These are phyloP conservation scores for Nadsonia commutata DNA, from an alignment of 1,139 yeast species.

Conservation along the genomic window DNA sequence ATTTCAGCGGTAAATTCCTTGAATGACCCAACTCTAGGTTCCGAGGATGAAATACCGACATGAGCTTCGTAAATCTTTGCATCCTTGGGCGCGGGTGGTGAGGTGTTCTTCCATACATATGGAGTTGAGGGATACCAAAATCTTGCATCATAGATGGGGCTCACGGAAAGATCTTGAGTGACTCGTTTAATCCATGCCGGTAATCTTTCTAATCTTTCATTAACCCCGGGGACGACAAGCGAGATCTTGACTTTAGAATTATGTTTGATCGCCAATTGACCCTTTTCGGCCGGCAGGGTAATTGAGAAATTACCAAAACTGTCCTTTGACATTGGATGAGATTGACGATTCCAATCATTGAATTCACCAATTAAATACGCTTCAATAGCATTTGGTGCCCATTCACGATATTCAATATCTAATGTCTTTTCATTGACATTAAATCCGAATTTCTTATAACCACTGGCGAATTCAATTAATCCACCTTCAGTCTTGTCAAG, in stretches of 20 bases:
- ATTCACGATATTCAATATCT: constrained; percentile 56
- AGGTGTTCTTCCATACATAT: constrained; percentile 45
- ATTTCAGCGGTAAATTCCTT: constrained; percentile 68
- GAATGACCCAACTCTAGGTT: constrained; percentile 71
- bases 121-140: constrained; percentile 71
- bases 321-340: constrained; percentile 42
- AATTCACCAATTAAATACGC: constrained; percentile 84
- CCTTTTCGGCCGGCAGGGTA: constrained; percentile 34
- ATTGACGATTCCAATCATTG: constrained; percentile 57
- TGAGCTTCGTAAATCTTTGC: constrained; percentile 90
- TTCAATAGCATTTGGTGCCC: constrained; percentile 73
- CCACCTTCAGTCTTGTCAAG: constrained; percentile 33
- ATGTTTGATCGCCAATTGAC: constrained; percentile 60
- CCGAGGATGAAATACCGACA: constrained; percentile 87
- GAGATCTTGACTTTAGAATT: constrained; percentile 66
- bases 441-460: constrained; percentile 63
- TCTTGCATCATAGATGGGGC: constrained; percentile 64
- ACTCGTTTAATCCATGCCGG: constrained; percentile 88
- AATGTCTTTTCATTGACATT: constrained; percentile 42
- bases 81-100: constrained; percentile 47
- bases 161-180: constrained; percentile 41
- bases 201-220: constrained; percentile 59
- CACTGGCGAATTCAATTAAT: constrained; percentile 35
- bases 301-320: constrained; percentile 59
- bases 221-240: constrained; percentile 42